Conservation (phyloP, 805 yeast genomes). For the Candida michaelii region DNA sequence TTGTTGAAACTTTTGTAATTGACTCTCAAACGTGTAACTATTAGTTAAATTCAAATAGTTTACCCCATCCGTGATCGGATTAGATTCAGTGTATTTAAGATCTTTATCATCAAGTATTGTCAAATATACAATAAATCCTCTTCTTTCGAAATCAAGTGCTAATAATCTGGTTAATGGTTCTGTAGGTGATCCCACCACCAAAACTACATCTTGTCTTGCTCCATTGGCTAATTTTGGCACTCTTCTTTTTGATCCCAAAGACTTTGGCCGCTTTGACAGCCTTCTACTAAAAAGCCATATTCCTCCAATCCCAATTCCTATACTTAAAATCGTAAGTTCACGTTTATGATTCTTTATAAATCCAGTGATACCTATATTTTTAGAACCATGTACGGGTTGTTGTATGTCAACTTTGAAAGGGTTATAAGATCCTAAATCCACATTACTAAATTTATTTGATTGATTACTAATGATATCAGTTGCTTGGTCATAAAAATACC, state of each 20-base stretch:
- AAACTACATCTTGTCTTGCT: slow-evolving; percentile 70
- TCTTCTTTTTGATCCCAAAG: slow-evolving; percentile 37
- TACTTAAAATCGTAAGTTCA: slow-evolving; percentile 18
- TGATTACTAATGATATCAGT: slow-evolving; percentile 22
- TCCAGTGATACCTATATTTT: background rate
- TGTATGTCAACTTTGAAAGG: slow-evolving; percentile 11
- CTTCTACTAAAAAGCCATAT: slow-evolving; percentile 5
- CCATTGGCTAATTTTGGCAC: slow-evolving; percentile 68
- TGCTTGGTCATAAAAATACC: slow-evolving; percentile 21
- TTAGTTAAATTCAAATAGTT: slow-evolving; percentile 60
- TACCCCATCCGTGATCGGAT: slow-evolving; percentile 66
- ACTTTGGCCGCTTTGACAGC: background rate
- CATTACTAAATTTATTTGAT: slow-evolving; percentile 21
- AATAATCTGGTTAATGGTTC: slow-evolving; percentile 70
- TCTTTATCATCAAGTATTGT: slow-evolving; percentile 68
- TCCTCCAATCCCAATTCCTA: slow-evolving; percentile 26
- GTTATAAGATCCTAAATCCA: slow-evolving; percentile 11
- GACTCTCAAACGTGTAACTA: slow-evolving; percentile 43
- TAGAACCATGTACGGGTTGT: background rate
- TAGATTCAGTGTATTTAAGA: slow-evolving; percentile 46
- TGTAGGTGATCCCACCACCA: slow-evolving; percentile 73
- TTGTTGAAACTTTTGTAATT: slow-evolving; percentile 49
- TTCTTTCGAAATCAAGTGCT: slow-evolving; percentile 69
- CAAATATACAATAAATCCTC: slow-evolving; percentile 81
- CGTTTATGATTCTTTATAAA: slow-evolving; percentile 9